These are phyloP conservation scores for Nitzschia putrida DNA, from an alignment of 108 stramenopile genomes.

Conservation along the genomic window DNA sequence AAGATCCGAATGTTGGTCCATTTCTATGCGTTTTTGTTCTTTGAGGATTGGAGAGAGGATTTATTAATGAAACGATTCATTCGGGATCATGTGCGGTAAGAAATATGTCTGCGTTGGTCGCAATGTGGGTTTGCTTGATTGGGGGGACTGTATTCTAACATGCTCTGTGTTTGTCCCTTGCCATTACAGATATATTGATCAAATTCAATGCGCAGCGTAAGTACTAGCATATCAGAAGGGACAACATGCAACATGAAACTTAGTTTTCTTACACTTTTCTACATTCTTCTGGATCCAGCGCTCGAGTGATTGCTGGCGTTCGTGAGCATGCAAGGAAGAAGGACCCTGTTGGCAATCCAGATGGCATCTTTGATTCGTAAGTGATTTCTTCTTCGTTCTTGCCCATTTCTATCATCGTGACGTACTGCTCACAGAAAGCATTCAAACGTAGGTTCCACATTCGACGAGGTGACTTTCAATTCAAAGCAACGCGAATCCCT, in stretches of 20 bases:
- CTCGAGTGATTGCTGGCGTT: slow-evolving; percentile 77
- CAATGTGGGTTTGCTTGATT: background rate
- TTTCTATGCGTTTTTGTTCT: slow-evolving; percentile 90
- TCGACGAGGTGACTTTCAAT: slow-evolving; percentile 81
- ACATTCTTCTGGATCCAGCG: slow-evolving; percentile 17
- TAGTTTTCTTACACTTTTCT: too few relatives aligned
- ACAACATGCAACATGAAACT: background rate
- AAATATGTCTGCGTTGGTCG: background rate
- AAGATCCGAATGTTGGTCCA: slow-evolving; percentile 76
- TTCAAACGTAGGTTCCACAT: slow-evolving; percentile 71
- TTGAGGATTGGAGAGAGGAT: slow-evolving; percentile 85
- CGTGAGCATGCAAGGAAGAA: slow-evolving; percentile 33
- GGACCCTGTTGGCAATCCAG: slow-evolving; percentile 10
- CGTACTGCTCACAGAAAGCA: background rate
- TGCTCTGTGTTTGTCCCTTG: background rate
- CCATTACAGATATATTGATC: slow-evolving; percentile 80
- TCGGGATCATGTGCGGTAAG: slow-evolving; percentile 58
- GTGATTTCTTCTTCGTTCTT: background rate
- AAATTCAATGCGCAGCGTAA: slow-evolving; percentile 87
- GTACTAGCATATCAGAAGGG: background rate
- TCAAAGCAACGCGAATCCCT: slow-evolving; percentile 63
- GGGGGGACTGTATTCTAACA: background rate
- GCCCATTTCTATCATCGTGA: background rate
- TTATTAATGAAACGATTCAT: slow-evolving; percentile 78
- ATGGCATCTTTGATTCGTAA: slow-evolving; percentile 47